Evolutionary conservation across 2,329 filamentous ascomycete species (phyloP), one percentile per base, ranked within the genome.

Genomic region (Lojkania enalia): DNA sequence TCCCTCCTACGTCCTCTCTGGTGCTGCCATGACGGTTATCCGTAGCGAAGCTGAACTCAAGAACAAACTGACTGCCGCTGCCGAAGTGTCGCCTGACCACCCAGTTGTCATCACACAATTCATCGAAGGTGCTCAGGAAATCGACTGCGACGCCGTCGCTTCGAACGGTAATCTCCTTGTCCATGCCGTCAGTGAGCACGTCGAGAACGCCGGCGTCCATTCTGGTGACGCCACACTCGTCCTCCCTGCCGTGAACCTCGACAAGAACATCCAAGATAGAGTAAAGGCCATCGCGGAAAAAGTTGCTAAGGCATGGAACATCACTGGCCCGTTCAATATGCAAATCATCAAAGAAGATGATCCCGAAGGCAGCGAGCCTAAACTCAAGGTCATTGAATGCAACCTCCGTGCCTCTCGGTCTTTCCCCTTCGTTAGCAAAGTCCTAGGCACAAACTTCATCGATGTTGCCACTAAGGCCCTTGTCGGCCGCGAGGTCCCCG

Each of bases 301-400:
- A 82, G 91, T 99, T 40, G 94, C 94, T 56, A 88, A 94, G 74
- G 94, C 94, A 36, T 96, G 92, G 90, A 90, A 82, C 66, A 97
- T 97, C 71, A 97, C 90, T 15, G 94, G 94, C 43, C 94, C 94
- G 47, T 99, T 97, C 84, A 99, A 99, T 81, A 97, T 99, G 92
- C 94, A 99, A 70, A 95, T 99, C 74, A 97, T 99, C 81, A 95
- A 95, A 77, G 90, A 88, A 25, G 80, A 88, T 11, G 78, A 87
- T 63, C 83, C 86, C 21, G 84, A 88, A 47, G 87, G 87, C 46
- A 86, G 85, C 44, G 81, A 86, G 64, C 83, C 88, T 23, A 78
- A 82, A 20, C 82, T 97, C 55, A 96, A 96, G 80, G 92, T 97
- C 64, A 97, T 97, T 53, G 92, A 97, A 75, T 97, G 92, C 78